Percentiles rank a stretch among this genome's conserved stretches.
These are phyloP conservation scores for Debaryomycetaceae sp. DNA, from an alignment of 1,139 yeast genomes.

Conservation along the genomic window DNA sequence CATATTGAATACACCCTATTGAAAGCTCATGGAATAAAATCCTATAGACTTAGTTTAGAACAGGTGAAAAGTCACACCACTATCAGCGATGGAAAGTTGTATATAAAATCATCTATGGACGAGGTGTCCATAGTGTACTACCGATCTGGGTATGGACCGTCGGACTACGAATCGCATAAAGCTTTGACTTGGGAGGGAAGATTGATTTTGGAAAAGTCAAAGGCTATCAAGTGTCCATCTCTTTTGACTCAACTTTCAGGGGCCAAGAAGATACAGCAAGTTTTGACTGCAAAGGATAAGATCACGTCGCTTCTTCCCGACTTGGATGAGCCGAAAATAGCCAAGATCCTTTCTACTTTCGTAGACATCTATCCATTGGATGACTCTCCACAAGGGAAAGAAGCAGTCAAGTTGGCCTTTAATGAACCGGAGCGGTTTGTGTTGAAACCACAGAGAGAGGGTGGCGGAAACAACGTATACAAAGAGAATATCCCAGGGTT, in stretches of 20 bases:
- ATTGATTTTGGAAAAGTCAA: slow-evolving; percentile 62
- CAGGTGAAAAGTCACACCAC: slow-evolving; percentile 48
- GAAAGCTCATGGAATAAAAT: slow-evolving; percentile 51
- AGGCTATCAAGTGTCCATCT: slow-evolving; percentile 90
- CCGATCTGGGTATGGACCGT: slow-evolving; percentile 85
- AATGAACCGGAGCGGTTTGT: slow-evolving; percentile 70
- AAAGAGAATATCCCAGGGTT: slow-evolving; percentile 78
- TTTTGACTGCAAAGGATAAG: slow-evolving; percentile 56
- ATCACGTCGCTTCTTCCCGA: slow-evolving; percentile 47
- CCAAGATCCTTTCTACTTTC: slow-evolving; percentile 56
- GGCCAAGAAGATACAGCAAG: slow-evolving; percentile 87
- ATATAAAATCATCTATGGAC: slow-evolving; percentile 50
- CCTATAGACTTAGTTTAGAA: slow-evolving; percentile 65
- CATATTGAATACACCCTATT: slow-evolving; percentile 70
- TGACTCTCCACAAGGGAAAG: slow-evolving; percentile 55
- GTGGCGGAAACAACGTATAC: slow-evolving; percentile 90
- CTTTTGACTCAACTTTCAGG: slow-evolving; percentile 87
- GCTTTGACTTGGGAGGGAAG: slow-evolving; percentile 74
- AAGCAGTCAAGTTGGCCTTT: slow-evolving; percentile 67
- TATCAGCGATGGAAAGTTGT: slow-evolving; percentile 43
- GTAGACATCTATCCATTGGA: slow-evolving; percentile 87
- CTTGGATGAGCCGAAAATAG: slow-evolving; percentile 19
- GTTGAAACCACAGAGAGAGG: slow-evolving; percentile 95
- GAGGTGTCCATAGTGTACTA: slow-evolving; percentile 88
- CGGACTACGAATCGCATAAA: slow-evolving; percentile 56